Percentiles rank a stretch among this genome's conserved stretches.
Evolutionary conservation across 495 filamentous ascomycete genomes (phyloP).

Genomic region (Geoglossum glabrum): DNA sequence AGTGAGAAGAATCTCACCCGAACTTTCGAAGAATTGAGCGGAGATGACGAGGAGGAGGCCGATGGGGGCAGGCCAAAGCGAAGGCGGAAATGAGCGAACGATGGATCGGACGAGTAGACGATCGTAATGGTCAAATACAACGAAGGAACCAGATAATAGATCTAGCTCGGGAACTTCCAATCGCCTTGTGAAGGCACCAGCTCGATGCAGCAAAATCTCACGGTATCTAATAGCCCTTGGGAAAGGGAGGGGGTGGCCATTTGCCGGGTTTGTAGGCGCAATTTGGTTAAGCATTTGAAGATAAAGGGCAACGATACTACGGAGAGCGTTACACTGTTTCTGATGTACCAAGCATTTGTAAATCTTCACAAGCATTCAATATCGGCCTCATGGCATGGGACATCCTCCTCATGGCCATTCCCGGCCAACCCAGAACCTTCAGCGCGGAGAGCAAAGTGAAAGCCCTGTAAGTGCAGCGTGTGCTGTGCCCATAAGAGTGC

Average conservation of each 20-base stretch:
- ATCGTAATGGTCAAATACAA: not conserved
- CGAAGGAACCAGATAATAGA: not conserved
- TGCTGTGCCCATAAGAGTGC: not conserved
- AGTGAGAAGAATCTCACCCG: slow-evolving; percentile 7
- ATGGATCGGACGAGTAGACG: not conserved
- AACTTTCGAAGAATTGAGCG: not conserved
- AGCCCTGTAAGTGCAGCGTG: not conserved
- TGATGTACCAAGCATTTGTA: not conserved
- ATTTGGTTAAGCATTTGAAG: not conserved
- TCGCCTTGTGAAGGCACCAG: not conserved
- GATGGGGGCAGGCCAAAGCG: not conserved
- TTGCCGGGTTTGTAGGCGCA: not conserved
- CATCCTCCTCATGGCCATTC: not conserved
- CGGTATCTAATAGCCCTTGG: not conserved
- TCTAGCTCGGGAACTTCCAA: not conserved
- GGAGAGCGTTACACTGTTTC: not conserved
- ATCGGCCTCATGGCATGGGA: not conserved
- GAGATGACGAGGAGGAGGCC: not conserved
- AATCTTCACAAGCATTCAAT: not conserved
- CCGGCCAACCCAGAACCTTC: not conserved
- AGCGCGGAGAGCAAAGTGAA: no score
- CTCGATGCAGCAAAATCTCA: not conserved
- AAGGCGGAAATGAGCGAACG: not conserved
- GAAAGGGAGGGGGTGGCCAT: not conserved
- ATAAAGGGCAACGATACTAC: not conserved